A percentile compares a stretch with the other conserved stretches of the same genome.
Evolutionary conservation across 1,284 basidiomycete genomes (phyloP).

Genomic region (Schizopora paradoxa): DNA sequence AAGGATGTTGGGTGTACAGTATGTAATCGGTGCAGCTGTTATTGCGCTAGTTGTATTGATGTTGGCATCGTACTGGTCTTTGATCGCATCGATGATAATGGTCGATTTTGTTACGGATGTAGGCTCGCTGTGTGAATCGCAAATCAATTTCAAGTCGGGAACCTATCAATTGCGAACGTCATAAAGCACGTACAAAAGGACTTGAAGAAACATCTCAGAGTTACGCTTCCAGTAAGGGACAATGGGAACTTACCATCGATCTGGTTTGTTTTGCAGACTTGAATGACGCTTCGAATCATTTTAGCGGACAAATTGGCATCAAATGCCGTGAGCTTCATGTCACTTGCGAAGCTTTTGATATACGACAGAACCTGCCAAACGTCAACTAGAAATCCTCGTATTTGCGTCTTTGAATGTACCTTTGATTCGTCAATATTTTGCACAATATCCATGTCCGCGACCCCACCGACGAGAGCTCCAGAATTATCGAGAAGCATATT

Average conservation of each 20-base stretch:
- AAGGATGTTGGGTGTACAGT: slow-evolving; percentile 73
- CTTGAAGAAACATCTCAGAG: background rate
- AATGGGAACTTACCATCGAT: background rate
- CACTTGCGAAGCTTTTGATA: slow-evolving; percentile 35
- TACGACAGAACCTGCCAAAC: too few species aligned
- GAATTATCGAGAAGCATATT: slow-evolving; percentile 73
- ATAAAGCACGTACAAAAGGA: slow-evolving; percentile 8
- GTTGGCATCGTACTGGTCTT: slow-evolving; percentile 25
- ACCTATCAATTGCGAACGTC: slow-evolving; percentile 26
- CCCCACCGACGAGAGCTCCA: slow-evolving; percentile 76
- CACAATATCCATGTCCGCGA: slow-evolving; percentile 88
- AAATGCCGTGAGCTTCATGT: slow-evolving; percentile 57
- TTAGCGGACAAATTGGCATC: slow-evolving; percentile 88
- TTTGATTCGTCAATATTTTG: slow-evolving; percentile 41
- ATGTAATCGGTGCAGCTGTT: slow-evolving; percentile 49
- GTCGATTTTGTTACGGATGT: slow-evolving; percentile 81
- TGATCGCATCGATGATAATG: slow-evolving; percentile 63
- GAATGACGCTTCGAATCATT: too few species aligned
- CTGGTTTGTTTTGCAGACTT: too few species aligned
- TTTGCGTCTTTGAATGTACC: too few species aligned
- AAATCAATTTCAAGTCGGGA: slow-evolving; percentile 1
- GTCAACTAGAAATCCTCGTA: too few species aligned
- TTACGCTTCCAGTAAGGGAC: background rate
- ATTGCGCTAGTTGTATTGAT: slow-evolving; percentile 18
- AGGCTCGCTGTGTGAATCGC: slow-evolving; percentile 55